These are phyloP conservation scores for Trichodelitschia bisporula DNA, from an alignment of 495 filamentous ascomycete species.

Conservation along the genomic window DNA sequence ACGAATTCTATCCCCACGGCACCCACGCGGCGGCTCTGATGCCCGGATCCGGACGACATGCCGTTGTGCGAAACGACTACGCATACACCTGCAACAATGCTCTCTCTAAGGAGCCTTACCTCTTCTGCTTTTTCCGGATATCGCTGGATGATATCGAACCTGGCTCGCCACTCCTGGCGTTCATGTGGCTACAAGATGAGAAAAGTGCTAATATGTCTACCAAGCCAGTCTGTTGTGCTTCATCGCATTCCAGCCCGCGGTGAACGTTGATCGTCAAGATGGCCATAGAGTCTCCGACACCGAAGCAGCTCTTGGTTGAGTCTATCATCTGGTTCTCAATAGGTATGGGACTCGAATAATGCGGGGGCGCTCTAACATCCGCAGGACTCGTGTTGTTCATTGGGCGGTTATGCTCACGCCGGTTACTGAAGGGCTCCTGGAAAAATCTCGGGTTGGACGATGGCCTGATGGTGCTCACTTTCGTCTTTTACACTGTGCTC, in stretches of 20 bases:
- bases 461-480: slow-evolving; percentile 1
- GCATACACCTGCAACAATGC: too few relatives aligned
- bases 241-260: too few relatives aligned
- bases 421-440: background rate
- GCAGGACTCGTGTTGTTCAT: background rate
- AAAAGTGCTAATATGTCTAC: background rate
- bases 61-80: too few relatives aligned
- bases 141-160: background rate
- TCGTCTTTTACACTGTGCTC: slow-evolving; percentile 1
- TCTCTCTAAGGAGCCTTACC: background rate
- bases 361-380: background rate
- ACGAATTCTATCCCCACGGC: too few relatives aligned
- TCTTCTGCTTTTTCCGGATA: background rate
- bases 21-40: too few relatives aligned
- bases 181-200: background rate
- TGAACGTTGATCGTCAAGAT: background rate
- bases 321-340: too few relatives aligned
- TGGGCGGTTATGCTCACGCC: slow-evolving; percentile 1
- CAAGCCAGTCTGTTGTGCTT: background rate
- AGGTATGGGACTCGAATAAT: too few relatives aligned
- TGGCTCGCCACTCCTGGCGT: background rate
- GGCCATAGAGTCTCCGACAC: background rate
- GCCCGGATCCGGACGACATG: too few relatives aligned
- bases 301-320: background rate
- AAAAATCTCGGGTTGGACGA: slow-evolving; percentile 1